Base-by-base conservation (phyloP, 2,329 filamentous ascomycete genomes). In the Fusarium setosum region DNA sequence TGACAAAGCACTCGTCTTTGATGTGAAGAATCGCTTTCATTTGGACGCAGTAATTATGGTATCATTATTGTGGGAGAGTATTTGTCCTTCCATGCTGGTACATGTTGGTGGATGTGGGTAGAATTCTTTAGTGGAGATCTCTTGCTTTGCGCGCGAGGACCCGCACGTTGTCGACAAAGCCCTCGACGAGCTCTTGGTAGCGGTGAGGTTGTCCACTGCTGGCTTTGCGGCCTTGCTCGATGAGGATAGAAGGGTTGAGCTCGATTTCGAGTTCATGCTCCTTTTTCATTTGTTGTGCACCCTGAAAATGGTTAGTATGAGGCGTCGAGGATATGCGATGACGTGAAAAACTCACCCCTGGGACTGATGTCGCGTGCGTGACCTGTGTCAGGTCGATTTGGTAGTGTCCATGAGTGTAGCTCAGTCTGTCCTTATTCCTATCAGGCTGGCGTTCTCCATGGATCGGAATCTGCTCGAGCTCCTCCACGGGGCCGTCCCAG, bases 351-450 rank as follows among this genome's bases (percentile, higher is more conserved):
- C 80, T 63, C 75, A 83, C 81, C 5, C 76, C 77, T 52, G 75
- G 74, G 7, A 74, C 77, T 23, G 71, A 67, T 26, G 71, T 68
- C 6, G 73, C 73, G 48, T 83, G 84, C 11, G 89, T 91, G 38
- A 99, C 96, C 76, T 97, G 94, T 0, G 96, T 99, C 49, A 99
- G 82, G 78, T 99, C 96, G 69, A 99, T 86, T 75, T 96, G 92
- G 75, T 96, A 97, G 53, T 88, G 89, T 37, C 94, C 86, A 75
- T 98, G 96, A 10, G 86, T 90, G 79, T 99, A 99, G 74, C 92
- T 96, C 75, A 99, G 83, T 17, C 96, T 88, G 77, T 99, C 94
- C 77, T 99, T 99, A 70, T 88, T 89, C 7, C 94, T 88, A 72
- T 93, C 90, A 7, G 84, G 80, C 67, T 77, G 76, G 24, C 73